Evolutionary conservation across 129 eudicot genomes (phyloP), one percentile per base, ranked within the genome.

Genomic region (Tagetes erecta): DNA sequence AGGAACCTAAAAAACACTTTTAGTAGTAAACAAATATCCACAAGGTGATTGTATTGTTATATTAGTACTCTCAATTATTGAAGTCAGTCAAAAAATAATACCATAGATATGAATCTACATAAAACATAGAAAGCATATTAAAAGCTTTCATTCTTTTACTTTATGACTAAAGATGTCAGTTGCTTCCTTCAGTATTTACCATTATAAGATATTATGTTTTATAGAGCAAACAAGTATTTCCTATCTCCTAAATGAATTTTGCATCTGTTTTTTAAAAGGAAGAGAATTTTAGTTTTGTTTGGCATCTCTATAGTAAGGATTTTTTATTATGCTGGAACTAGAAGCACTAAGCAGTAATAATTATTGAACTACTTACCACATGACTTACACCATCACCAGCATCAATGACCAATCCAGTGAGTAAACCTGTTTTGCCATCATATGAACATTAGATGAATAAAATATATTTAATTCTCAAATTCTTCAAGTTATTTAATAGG

Each of bases 331-430:
- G 65, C 40, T 63, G 8, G 76, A 50, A 80, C 40, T 63, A 4
- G 76, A 50, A 80, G 52, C 39, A 67, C 56, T 5, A 44, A 41
- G 62, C 41, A 60, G 55, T 64, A 59, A 34, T 64, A 20, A 47
- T 45, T 71, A 38, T 53, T 46, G 38, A 62, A 78, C 33, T 68
- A 70, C 65, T 83, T 94, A 94, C 99, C 89, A 94, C 99, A 72
- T 94, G 99, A 74, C 93, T 94, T 71, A 91, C 99, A 67, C 99
- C 99, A 85, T 94, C 99, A n/a, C 99, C 99, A 76, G 96, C 83
- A 72, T 94, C 99, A 56, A 94, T 91, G 66, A 94, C 99, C 39
- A 94, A 81, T 68, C 99, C 99, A 50, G 99, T 94, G 47, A 94
- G 88, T 65, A 94, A 84, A 80, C 99, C 99, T 94, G 94, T 72